Evolutionary conservation across 108 stramenopile species (phyloP), one percentile per base, ranked within the genome.

Genomic region (Phaeodactylum tricornutum): DNA sequence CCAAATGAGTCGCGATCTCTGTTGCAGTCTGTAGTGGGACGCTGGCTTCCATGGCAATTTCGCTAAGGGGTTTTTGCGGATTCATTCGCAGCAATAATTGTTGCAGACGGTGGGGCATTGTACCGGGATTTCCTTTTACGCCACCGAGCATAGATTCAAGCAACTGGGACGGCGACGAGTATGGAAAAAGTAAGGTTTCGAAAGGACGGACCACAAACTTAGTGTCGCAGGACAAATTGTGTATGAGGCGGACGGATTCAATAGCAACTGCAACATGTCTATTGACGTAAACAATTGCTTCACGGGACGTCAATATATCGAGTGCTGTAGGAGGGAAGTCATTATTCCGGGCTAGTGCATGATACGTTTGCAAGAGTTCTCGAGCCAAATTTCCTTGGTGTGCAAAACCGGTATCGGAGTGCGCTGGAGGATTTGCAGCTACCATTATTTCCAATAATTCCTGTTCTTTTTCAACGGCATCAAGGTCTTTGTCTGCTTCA

Each of bases 131-230:
- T 27, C 42, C 14, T 27, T 47, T 9, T 11, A 1, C 47, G 33
- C 27, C 53, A 47, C 44, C 62, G 54, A 24, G 64, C 6, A 85
- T 42, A 9, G 58, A 53, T 41, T 71, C 57, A 7, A 81, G 29
- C 21, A 90, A 47, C 28, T 83, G 77, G 6, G 67, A 64, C 7
- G 88, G 65, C 36, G 88, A 75, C 1, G 67, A 74, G 34, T 75
- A 60, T 3, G 88, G 88, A 53, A 90, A 90, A 1, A 90, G 60
- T 16, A 90, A 43, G 2, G 88, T 86, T 32, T 84, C 71, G 50
- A 84, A 81, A 6, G 87, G 79, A 22, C 60, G 74, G 29, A 84
- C 47, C 20, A 24, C 37, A 22, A 16, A 26, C 42, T 23, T 47
- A 32, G 50, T 53, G 50, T 49, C 22, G 8, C 24, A 29, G 27